A percentile compares a stretch with the other conserved stretches of the same genome.
These are phyloP conservation scores for Sophora flavescens DNA, from an alignment of 306 rosid genomes.

Conservation along the genomic window DNA sequence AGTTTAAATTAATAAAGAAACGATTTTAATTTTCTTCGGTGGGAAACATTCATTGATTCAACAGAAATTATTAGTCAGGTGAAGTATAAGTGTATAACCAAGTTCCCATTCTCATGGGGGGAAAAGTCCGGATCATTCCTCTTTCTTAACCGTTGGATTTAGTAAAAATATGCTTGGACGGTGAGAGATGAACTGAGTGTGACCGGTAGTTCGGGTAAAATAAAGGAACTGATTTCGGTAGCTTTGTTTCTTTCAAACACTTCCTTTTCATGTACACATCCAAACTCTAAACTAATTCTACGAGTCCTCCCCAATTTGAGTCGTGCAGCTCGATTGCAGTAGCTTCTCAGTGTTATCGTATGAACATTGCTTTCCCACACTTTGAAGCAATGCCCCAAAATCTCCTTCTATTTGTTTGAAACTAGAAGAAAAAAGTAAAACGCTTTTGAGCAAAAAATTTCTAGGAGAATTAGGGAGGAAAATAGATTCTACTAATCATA, in stretches of 20 bases:
- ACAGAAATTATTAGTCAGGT: background rate
- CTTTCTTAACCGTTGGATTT: too few relatives aligned
- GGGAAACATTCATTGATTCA: conserved; percentile 15
- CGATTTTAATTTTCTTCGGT: background rate
- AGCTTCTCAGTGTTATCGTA: too few relatives aligned
- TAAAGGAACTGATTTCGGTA: too few relatives aligned
- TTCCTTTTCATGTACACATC: conserved; percentile 83
- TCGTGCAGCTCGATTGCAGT: conserved; percentile 61
- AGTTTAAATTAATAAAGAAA: conserved; percentile 17
- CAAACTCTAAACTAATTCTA: conserved; percentile 68
- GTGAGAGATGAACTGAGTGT: too few relatives aligned
- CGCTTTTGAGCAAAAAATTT: background rate
- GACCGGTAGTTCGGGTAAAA: too few relatives aligned
- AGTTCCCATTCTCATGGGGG: too few relatives aligned
- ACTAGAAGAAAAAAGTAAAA: background rate
- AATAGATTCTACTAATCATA: conserved; percentile 66
- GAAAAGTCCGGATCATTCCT: too few relatives aligned
- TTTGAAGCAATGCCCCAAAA: background rate
- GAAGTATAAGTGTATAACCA: too few relatives aligned
- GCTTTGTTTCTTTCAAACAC: conserved; percentile 56
- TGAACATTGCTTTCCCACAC: too few relatives aligned
- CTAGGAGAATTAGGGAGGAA: background rate
- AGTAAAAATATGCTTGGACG: too few relatives aligned
- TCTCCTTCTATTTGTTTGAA: background rate
- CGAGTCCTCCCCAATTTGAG: conserved; percentile 62